phyloP scores from a whole-genome alignment of 2,329 filamentous ascomycete species.

The Tolypocladium tropicale region DNA sequence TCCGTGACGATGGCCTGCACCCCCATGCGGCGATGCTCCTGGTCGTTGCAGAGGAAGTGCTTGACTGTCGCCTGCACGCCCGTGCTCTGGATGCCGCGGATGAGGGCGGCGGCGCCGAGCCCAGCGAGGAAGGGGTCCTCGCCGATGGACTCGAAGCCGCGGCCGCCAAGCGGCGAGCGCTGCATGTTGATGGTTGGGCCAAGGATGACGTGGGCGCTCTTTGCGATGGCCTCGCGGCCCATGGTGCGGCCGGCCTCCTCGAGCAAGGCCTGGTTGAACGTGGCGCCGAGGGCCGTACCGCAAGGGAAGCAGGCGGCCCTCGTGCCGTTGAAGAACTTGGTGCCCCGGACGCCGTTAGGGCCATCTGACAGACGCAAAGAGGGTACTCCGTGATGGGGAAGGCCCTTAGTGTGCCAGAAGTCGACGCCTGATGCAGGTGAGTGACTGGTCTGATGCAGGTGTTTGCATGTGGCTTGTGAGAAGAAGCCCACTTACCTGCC shows the following conservation, averaged over 20 bases:
- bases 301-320: constrained; percentile 52
- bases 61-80: constrained; percentile 48
- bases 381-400: constrained; percentile 51
- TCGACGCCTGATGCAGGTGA: constrained; percentile 39
- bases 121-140: constrained; percentile 50
- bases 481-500: constrained; percentile 25
- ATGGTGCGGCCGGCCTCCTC: constrained; percentile 39
- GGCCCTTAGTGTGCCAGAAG: constrained; percentile 58
- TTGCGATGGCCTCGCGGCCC: constrained; percentile 42
- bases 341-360: constrained; percentile 59
- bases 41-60: constrained; percentile 53
- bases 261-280: constrained; percentile 44
- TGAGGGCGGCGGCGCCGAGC: constrained; percentile 40
- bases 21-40: constrained; percentile 46
- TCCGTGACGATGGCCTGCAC: constrained; percentile 45
- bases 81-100: constrained; percentile 44
- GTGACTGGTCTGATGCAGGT: background rate
- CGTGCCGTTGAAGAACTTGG: constrained; percentile 56
- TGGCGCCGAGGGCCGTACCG: constrained; percentile 46
- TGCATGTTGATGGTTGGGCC: constrained; percentile 57
- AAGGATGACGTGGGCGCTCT: constrained; percentile 47
- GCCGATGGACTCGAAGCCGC: constrained; percentile 49
- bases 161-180: constrained; percentile 47
- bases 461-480: background rate
- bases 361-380: constrained; percentile 58